These are phyloP conservation scores for Boletus subparvulus DNA, from an alignment of 768 basidiomycete genomes.

Conservation along the genomic window DNA sequence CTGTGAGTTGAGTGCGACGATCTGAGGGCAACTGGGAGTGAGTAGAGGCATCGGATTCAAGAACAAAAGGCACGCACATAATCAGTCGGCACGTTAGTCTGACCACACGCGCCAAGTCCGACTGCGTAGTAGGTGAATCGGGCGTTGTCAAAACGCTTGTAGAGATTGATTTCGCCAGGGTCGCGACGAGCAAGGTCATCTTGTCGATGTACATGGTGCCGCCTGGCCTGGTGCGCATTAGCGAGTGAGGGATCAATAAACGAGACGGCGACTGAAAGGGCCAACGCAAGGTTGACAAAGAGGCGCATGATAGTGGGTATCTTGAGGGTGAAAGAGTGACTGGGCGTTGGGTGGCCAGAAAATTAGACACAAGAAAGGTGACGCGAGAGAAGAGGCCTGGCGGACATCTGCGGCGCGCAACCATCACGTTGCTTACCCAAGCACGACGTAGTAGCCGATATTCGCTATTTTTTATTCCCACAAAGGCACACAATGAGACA, in stretches of 20 bases:
- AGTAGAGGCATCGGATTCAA: neutral
- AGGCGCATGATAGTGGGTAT: constrained; percentile 21
- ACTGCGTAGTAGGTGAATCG: constrained; percentile 41
- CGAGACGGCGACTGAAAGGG: constrained; percentile 18
- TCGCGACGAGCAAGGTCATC: constrained; percentile 25
- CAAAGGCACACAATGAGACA: neutral
- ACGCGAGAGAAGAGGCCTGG: neutral
- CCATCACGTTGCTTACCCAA: constrained; percentile 9
- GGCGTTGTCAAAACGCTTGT: constrained; percentile 21
- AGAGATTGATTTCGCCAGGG: constrained; percentile 22
- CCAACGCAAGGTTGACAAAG: constrained; percentile 19
- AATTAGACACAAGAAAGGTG: constrained; percentile 5
- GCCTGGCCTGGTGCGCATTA: constrained; percentile 21
- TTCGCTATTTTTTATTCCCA: neutral
- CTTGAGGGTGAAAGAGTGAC: constrained; percentile 22
- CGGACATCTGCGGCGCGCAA: neutral
- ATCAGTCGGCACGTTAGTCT: constrained; percentile 28
- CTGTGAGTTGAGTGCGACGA: constrained; percentile 47
- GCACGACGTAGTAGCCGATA: neutral
- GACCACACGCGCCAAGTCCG: constrained; percentile 47
- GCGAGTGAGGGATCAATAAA: constrained; percentile 19
- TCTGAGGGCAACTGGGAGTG: constrained; percentile 33
- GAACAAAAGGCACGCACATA: constrained; percentile 29
- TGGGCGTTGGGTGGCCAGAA: constrained; percentile 4
- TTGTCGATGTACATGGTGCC: constrained; percentile 24